Evolutionary conservation across 2,329 filamentous ascomycete genomes (phyloP).

Genomic region (Colletotrichum coccodes): DNA sequence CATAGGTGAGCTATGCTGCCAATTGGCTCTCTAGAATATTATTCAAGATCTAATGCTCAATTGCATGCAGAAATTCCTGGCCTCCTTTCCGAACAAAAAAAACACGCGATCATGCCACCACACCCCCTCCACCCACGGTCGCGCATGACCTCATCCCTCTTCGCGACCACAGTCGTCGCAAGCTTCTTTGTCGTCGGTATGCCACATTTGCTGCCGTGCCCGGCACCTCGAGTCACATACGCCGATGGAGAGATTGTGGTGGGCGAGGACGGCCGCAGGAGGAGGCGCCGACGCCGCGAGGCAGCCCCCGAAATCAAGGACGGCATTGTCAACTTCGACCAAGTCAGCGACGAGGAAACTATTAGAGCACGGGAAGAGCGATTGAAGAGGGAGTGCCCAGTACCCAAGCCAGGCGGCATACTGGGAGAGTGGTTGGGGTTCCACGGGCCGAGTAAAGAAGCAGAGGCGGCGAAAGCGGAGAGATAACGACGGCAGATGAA

Average conservation of each 20-base stretch:
- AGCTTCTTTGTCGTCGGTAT: conserved; percentile 93
- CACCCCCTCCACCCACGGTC: conserved; percentile 89
- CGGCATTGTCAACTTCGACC: conserved; percentile 60
- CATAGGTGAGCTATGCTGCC: conserved; percentile 22
- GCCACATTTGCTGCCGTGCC: conserved; percentile 91
- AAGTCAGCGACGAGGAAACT: conserved; percentile 48
- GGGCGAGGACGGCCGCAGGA: conserved; percentile 57
- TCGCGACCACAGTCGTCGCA: conserved; percentile 89
- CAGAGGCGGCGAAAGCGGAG: conserved; percentile 1
- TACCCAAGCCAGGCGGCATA: conserved; percentile 88
- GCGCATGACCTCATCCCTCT: conserved; percentile 91
- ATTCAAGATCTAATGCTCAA: conserved; percentile 15
- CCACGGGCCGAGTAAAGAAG: conserved; percentile 43
- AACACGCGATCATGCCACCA: conserved; percentile 72
- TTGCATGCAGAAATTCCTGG: conserved; percentile 1
- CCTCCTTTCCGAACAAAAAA: conserved; percentile 19
- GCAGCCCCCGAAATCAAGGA: conserved; percentile 52
- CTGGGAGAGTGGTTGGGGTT: conserved; percentile 82
- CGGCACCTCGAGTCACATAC: conserved; percentile 79
- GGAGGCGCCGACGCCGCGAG: conserved; percentile 52
- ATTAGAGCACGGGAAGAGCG: conserved; percentile 47
- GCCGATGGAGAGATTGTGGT: conserved; percentile 72
- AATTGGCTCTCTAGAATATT: background rate
- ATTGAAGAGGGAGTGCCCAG: conserved; percentile 80
- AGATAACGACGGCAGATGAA: conserved; percentile 23